Evolutionary conservation across 305 asterid species (phyloP).

Genomic region (Vinca major): DNA sequence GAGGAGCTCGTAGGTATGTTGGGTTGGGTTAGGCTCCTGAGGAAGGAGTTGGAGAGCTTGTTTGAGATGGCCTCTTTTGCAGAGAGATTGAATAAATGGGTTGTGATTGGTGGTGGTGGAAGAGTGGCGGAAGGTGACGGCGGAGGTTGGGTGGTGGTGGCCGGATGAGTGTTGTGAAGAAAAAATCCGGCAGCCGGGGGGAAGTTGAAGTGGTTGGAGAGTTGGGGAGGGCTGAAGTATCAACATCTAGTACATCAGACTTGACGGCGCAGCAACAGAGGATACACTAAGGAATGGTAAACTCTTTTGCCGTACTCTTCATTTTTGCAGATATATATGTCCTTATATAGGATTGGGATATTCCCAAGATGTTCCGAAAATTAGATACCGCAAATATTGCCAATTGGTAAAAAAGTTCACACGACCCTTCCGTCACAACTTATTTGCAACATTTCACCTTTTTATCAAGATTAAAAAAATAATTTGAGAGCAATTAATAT

Average conservation of each 20-base stretch:
- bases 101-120: conserved; percentile 30
- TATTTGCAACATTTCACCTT: too few relatives aligned
- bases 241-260: conserved; percentile 43
- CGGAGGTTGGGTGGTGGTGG: conserved; percentile 27
- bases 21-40: conserved; percentile 50
- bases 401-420: too few relatives aligned
- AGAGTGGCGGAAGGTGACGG: conserved; percentile 22
- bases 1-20: conserved; percentile 73
- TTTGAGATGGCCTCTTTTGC: conserved; percentile 64
- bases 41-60: conserved; percentile 60
- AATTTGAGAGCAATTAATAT: too few relatives aligned
- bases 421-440: too few relatives aligned
- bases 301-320: too few relatives aligned
- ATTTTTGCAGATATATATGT: too few relatives aligned
- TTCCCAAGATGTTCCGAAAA: too few relatives aligned
- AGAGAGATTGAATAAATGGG: conserved; percentile 61
- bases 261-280: too few relatives aligned
- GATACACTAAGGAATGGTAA: too few relatives aligned
- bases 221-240: conserved; percentile 26
- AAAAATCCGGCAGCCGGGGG: conserved; percentile 15
- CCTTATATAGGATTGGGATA: too few relatives aligned
- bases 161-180: conserved; percentile 22
- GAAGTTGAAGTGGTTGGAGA: conserved; percentile 28
- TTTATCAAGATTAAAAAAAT: too few relatives aligned
- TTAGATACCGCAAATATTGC: too few relatives aligned